Evolutionary conservation across 2,329 filamentous ascomycete species (phyloP).

Genomic region (Thelonectria rubi): DNA sequence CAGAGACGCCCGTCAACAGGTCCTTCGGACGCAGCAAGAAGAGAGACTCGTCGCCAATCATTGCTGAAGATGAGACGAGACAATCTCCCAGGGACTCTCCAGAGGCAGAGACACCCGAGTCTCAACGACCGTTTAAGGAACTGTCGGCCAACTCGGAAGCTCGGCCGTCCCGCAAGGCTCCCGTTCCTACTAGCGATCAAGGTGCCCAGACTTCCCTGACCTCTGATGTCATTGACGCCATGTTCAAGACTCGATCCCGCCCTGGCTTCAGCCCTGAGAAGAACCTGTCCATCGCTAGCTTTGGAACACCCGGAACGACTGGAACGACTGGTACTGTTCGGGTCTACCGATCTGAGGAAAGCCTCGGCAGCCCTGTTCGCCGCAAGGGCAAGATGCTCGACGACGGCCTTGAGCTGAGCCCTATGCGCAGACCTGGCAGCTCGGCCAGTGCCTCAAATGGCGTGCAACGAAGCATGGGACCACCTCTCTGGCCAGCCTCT

Average conservation of each 20-base stretch:
- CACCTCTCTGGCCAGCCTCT: slow-evolving; percentile 84
- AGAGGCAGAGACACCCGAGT: slow-evolving; percentile 60
- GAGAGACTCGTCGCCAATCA: slow-evolving; percentile 55
- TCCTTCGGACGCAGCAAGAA: slow-evolving; percentile 56
- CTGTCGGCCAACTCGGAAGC: slow-evolving; percentile 66
- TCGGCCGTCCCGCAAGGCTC: slow-evolving; percentile 51
- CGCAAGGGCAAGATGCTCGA: slow-evolving; percentile 51
- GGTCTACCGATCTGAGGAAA: slow-evolving; percentile 60
- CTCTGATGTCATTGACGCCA: slow-evolving; percentile 80
- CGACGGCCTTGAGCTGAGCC: slow-evolving; percentile 50
- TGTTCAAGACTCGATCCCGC: slow-evolving; percentile 63
- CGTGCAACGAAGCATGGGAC: slow-evolving; percentile 73
- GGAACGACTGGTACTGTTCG: slow-evolving; percentile 54
- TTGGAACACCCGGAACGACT: slow-evolving; percentile 47
- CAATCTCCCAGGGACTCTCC: slow-evolving; percentile 58
- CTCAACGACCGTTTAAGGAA: slow-evolving; percentile 67
- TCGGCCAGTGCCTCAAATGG: slow-evolving; percentile 75
- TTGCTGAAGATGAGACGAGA: slow-evolving; percentile 72
- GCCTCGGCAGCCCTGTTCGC: slow-evolving; percentile 54
- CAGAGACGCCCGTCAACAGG: slow-evolving; percentile 52
- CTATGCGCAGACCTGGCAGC: slow-evolving; percentile 72
- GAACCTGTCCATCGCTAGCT: slow-evolving; percentile 48
- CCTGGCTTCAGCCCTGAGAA: slow-evolving; percentile 44
- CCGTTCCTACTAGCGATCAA: slow-evolving; percentile 68
- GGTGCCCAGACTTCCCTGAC: slow-evolving; percentile 86